phyloP scores from a whole-genome alignment of 2,329 filamentous ascomycete genomes.

The Pleomassaria siparia region DNA sequence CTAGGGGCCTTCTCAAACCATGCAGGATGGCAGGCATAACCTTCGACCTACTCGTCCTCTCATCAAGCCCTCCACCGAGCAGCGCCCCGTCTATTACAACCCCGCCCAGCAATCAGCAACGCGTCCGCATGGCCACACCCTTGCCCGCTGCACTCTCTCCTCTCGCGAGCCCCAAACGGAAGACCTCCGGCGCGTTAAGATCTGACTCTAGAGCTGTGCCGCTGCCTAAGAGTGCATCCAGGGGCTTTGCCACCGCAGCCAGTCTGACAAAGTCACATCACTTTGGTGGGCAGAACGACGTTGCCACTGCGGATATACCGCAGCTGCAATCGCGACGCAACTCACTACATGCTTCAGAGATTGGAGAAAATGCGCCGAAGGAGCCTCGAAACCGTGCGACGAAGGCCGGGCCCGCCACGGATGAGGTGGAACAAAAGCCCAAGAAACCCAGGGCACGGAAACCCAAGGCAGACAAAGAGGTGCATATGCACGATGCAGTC shows the following conservation, averaged over 20 bases:
- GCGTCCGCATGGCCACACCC: conserved; percentile 30
- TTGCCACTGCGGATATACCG: conserved; percentile 9
- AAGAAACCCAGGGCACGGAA: conserved; percentile 31
- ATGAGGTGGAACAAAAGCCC: conserved; percentile 16
- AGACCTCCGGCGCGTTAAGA: conserved; percentile 26
- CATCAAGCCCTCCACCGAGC: conserved; percentile 37
- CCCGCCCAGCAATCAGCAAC: conserved; percentile 26
- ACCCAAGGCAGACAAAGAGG: conserved; percentile 21
- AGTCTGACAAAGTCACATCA: conserved; percentile 35
- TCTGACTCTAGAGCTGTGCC: conserved; percentile 27
- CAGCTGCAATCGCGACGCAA: conserved; percentile 7
- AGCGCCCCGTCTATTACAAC: conserved; percentile 10
- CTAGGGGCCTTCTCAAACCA: background rate
- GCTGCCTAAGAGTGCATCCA: conserved; percentile 25
- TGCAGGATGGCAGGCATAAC: conserved; percentile 10
- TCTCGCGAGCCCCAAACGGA: conserved; percentile 16
- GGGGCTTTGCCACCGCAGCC: conserved; percentile 39
- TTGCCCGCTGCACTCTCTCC: conserved; percentile 29
- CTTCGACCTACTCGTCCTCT: conserved; percentile 25
- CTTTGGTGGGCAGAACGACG: conserved; percentile 21
- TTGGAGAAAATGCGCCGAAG: conserved; percentile 8
- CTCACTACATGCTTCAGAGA: conserved; percentile 2
- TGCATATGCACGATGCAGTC: conserved; percentile 14
- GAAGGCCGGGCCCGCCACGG: conserved; percentile 12
- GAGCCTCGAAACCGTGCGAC: conserved; percentile 19